These are phyloP conservation scores for Oidium heveae DNA, from an alignment of 2,329 filamentous ascomycete species.

Conservation along the genomic window DNA sequence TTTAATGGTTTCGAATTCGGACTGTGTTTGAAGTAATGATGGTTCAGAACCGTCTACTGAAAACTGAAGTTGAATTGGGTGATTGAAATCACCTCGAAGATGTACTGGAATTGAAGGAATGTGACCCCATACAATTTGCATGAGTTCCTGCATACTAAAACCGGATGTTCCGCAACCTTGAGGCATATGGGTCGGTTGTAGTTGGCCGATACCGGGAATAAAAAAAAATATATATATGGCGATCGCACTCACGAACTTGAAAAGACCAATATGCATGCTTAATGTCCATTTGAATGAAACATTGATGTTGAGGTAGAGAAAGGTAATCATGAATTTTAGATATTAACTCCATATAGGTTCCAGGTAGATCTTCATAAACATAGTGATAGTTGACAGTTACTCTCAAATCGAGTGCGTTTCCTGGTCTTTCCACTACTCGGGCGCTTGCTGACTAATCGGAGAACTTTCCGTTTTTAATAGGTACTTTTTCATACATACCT, in stretches of 20 bases:
- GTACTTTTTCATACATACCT: background rate
- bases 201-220: background rate
- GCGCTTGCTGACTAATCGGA: background rate
- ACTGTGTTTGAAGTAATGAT: background rate
- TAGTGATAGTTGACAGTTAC: slow-evolving; percentile 2
- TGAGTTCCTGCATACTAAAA: background rate
- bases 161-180: background rate
- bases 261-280: background rate
- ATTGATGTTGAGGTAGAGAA: background rate
- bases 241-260: background rate
- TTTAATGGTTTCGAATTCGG: background rate
- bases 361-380: background rate
- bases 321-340: slow-evolving; percentile 1
- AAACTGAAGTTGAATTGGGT: background rate
- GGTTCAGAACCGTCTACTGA: background rate
- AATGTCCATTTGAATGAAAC: background rate
- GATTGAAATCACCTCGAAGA: background rate
- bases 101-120: background rate
- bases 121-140: background rate
- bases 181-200: background rate
- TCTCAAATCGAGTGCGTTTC: background rate
- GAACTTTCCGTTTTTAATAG: background rate
- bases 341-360: background rate
- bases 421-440: background rate
- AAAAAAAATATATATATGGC: background rate